Evolutionary conservation across 208 protist genomes (phyloP), one percentile per base, ranked within the genome.

Genomic region (Herpetomonas tarakana): DNA sequence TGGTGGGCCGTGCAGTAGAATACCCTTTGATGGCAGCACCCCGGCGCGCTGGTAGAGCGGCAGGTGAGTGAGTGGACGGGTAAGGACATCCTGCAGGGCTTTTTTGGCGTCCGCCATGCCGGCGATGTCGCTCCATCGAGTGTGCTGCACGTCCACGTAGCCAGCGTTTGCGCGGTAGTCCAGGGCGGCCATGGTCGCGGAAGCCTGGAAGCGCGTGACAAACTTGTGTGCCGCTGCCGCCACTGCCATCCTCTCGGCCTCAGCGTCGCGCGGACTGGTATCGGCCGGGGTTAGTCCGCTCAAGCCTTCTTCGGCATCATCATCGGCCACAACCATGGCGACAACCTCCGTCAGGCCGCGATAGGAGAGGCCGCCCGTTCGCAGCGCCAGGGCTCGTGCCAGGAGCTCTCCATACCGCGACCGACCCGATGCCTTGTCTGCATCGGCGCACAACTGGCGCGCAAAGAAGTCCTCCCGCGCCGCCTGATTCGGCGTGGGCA

Each of bases 1-100:
- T 0, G 93, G 93, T 4, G 93, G 93, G 0, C 93, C 92, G 64
- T 91, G 73, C 12, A 97, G 84, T 2, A 97, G 68, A 3, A 97
- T 57, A 11, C 91, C 94, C 0, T 88, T 97, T 1, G 91, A 91
- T 6, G 94, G 95, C n/a, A 69, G 73, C 14, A 94, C 80, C 28
- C 62, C 54, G 52, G 71, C 77, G 27, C 56, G 65, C n/a, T 57
- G 53, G 56, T 83, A 83, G 18, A 62, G 28, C 11, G 30, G 22
- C 41, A 30, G 21, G 39, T 65, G 57, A 12, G 55, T 65, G 24
- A 91, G 47, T 0, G 83, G 83, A 12, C 70, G 64, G 27, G 78
- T 62, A 18, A 89, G 54, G 52, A 91, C 52, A 6, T 71, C 51
- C 50, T 79, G 68, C 41, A 94, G 62, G 21, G 64, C 56, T 27